Base-by-base conservation (phyloP, 345 rosid genomes). In the Noccaea bulbosa region DNA sequence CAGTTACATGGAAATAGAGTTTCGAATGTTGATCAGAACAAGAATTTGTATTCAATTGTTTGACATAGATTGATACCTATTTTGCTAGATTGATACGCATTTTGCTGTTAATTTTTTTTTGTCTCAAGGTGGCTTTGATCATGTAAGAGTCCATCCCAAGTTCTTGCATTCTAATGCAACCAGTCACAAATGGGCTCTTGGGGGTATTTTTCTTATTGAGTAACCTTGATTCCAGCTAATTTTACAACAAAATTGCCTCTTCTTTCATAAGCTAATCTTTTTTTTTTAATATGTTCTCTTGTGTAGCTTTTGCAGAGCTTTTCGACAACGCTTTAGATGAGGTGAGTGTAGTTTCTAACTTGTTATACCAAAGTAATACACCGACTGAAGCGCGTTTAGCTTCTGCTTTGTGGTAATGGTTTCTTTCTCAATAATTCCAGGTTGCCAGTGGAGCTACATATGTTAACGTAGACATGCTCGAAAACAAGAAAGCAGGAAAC, bases 161-260 rank as follows among this genome's bases (percentile, higher is more conserved):
- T 93, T 93, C 65, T 73, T 93, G 38, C 98, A 93, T 83, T 93
- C 98, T 33, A 93, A 93, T 76, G 98, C 98, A 62, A 93, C 98
- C 7, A 93, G 98, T 76, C 98, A 93, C 79, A 93, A 91, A 71
- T 93, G 98, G 98, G 97, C 97, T 43, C 94, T 93, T 74, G 98
- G 98, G 83, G 98, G 98, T 91, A 77, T 60, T 9, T 20, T 32
- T 8, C 67, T 32, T 9, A 33, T 40, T 62, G 3, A 41, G 43
- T 10, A 20, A 50, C 20, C 8, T 14, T 67, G n/a, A 16, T 39
- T 10, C 1, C 6, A 45, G 51, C 62, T 57, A 27, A 4, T 3
- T 35, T 30, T 59, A 49, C 33, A 0, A 7, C 51, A n/a, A 22
- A 30, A 8, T 46, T 24, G 50, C 53, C 58, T 72, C 65, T 65